These are phyloP conservation scores for Pseudogymnoascus sp. DNA, from an alignment of 2,329 filamentous ascomycete genomes.

Conservation along the genomic window DNA sequence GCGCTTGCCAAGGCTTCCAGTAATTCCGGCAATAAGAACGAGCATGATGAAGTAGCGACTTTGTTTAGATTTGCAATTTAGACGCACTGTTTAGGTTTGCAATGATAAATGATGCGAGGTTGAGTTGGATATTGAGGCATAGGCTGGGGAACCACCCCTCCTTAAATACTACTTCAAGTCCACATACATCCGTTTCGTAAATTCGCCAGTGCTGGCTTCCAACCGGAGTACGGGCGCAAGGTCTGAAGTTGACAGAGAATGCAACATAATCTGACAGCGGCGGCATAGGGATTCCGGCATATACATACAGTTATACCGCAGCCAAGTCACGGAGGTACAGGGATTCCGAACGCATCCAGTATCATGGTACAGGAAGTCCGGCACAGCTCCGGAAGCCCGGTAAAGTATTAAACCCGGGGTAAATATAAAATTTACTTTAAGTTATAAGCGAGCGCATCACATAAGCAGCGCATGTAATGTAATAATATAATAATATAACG, in stretches of 20 bases:
- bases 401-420: not conserved
- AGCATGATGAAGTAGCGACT: constrained; percentile 23
- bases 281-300: not conserved
- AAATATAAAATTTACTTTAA: not conserved
- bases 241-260: not conserved
- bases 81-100: not conserved
- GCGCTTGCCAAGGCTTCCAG: constrained; percentile 29
- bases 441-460: not conserved
- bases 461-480: not conserved
- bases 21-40: constrained; percentile 31
- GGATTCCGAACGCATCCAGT: not conserved
- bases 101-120: not conserved
- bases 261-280: not conserved
- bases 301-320: not conserved
- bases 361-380: not conserved
- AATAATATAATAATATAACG: too few species aligned
- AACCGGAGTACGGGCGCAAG: not conserved
- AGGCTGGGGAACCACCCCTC: not conserved
- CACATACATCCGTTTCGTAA: not conserved
- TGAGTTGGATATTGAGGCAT: not conserved
- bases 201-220: not conserved
- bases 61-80: not conserved
- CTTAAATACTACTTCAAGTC: not conserved
- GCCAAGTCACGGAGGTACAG: not conserved
- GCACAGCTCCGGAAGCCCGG: not conserved